Conservation (phyloP, 2,329 filamentous ascomycete genomes). For the Myotisia sp. region DNA sequence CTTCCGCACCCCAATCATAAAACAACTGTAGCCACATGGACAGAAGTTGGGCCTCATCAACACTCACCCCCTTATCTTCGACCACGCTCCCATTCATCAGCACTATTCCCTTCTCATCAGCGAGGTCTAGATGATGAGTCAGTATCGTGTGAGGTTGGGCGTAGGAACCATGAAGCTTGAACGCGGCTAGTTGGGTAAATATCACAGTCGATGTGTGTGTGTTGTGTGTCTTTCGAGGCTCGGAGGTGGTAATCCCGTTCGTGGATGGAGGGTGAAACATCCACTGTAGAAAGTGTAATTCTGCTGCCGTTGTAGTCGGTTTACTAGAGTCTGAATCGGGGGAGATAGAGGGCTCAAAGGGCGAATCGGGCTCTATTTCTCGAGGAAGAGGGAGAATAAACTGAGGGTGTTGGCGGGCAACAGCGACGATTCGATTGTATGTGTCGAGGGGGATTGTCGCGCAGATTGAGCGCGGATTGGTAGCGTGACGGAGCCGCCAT, state of each 20-base stretch:
- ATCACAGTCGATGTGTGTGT: constrained; percentile 59
- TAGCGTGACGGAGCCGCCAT: constrained; percentile 78
- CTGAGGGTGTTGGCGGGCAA: constrained; percentile 62
- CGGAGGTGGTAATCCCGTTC: constrained; percentile 12
- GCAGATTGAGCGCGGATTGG: constrained; percentile 61
- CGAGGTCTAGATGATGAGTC: constrained; percentile 77
- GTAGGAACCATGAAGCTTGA: constrained; percentile 78
- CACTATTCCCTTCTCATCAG: constrained; percentile 59
- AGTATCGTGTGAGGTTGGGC: constrained; percentile 85
- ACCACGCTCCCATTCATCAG: constrained; percentile 73
- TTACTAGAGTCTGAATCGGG: constrained; percentile 39
- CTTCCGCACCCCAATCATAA: constrained; percentile 53
- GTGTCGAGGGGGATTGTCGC: constrained; percentile 61
- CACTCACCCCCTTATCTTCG: constrained; percentile 58
- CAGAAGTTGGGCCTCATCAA: constrained; percentile 77
- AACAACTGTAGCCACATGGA: constrained; percentile 90
- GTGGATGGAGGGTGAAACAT: constrained; percentile 58
- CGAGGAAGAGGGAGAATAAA: constrained; percentile 76
- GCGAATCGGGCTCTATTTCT: constrained; percentile 16
- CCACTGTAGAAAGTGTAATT: constrained; percentile 96
- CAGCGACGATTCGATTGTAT: constrained; percentile 57
- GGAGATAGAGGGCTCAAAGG: constrained; percentile 17
- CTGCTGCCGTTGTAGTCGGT: constrained; percentile 38
- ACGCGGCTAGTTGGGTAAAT: constrained; percentile 89
- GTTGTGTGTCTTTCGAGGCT: constrained; percentile 27